phyloP scores from a whole-genome alignment of 2,329 filamentous ascomycete species.

The Rutstroemia sp. region DNA sequence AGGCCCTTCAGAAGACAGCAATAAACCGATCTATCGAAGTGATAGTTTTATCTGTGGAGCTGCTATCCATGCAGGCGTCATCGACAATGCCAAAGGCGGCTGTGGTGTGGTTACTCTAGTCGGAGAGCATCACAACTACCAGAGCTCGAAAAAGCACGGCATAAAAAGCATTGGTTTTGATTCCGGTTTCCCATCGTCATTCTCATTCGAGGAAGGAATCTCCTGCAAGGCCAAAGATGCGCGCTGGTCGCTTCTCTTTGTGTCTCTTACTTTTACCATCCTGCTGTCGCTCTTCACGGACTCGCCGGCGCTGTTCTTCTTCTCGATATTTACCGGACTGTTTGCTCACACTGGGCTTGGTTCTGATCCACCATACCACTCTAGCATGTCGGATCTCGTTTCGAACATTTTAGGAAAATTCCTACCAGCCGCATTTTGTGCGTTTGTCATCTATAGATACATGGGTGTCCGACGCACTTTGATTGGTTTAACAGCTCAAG shows the following conservation, averaged over 20 bases:
- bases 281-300: slow-evolving; percentile 76
- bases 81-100: slow-evolving; percentile 64
- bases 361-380: slow-evolving; percentile 71
- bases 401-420: slow-evolving; percentile 75
- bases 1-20: slow-evolving; percentile 43
- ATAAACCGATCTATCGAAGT: slow-evolving; percentile 63
- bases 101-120: slow-evolving; percentile 74
- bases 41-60: slow-evolving; percentile 84
- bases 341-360: slow-evolving; percentile 89
- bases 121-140: slow-evolving; percentile 58
- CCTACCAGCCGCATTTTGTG: slow-evolving; percentile 79
- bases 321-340: slow-evolving; percentile 69
- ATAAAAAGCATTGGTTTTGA: slow-evolving; percentile 74
- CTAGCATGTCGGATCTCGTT: slow-evolving; percentile 61
- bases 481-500: slow-evolving; percentile 64
- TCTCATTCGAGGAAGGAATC: slow-evolving; percentile 62
- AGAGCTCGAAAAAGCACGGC: slow-evolving; percentile 59
- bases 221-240: slow-evolving; percentile 66
- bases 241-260: slow-evolving; percentile 74
- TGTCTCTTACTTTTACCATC: slow-evolving; percentile 73
- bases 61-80: slow-evolving; percentile 75
- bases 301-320: slow-evolving; percentile 76
- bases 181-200: slow-evolving; percentile 84
- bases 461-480: slow-evolving; percentile 70
- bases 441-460: slow-evolving; percentile 80